Evolutionary conservation across 768 basidiomycete species (phyloP), one percentile per base, ranked within the genome.

Genomic region (Suillus paluster): DNA sequence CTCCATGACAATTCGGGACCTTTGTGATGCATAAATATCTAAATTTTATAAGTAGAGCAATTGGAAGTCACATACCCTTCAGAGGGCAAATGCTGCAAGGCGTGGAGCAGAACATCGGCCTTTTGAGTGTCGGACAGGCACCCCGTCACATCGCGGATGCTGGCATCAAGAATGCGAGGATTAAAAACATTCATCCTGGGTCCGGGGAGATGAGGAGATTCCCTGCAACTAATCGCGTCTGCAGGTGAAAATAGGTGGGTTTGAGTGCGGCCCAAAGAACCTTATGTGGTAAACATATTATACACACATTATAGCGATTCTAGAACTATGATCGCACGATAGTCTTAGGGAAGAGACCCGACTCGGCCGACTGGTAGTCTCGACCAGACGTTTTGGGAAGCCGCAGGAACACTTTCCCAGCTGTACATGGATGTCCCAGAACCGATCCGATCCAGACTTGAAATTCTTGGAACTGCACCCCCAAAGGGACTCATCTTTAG

Each of bases 81-180:
- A 52, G 83, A 79, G 57, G 88, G 86, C 63, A 97, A 84, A 68
- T 89, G 89, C 65, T 89, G 87, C 82, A 95, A 86, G n/a, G 92
- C 93, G 66, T 91, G 87, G 54, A 94, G 73, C 58, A 94, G 77
- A 41, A 91, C 80, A 60, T 88, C 88, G 21, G 83, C 87, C 72
- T 91, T 91, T 70, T 90, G 84, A 66, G 83, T 83, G 70, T 88
- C 83, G 5, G 82, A 79, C 38, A 91, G 79, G 62, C 80, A 81
- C 8, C 78, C 77, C 0, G 83, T 79, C 23, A 89, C 85, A 67
- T 91, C 88, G 50, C 86, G 88, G 68, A 90, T 87, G 77, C 87
- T 86, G 21, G 90, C 90, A 67, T 91, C 89, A 42, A 91, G 79
- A 63, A 91, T 91, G 70, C 86, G 89, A 4, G 89, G 88, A 71